phyloP scores from a whole-genome alignment of 345 rosid species.

The Salix arbutifolia region DNA sequence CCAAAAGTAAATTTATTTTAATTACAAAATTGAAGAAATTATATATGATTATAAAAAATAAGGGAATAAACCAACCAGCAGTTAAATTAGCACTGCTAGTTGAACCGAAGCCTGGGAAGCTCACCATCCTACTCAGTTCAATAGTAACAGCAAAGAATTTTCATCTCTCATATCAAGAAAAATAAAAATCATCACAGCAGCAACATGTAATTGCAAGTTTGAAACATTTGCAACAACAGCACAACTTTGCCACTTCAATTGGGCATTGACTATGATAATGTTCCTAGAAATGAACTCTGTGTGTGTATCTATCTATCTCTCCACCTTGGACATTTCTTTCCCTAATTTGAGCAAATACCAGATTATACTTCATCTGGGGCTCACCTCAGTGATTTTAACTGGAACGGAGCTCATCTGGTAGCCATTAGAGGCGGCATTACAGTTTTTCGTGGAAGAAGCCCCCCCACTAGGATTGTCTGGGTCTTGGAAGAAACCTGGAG shows the following conservation, averaged over 20 bases:
- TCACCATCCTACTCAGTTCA: neutral
- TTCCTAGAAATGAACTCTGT: neutral
- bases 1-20: neutral
- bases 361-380: constrained; percentile 42
- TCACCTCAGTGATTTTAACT: constrained; percentile 47
- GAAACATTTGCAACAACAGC: neutral
- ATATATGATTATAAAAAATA: too few relatives aligned
- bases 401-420: constrained; percentile 49
- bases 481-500: constrained; percentile 58
- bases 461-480: constrained; percentile 12
- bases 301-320: neutral
- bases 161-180: neutral
- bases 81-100: neutral
- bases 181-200: too few relatives aligned
- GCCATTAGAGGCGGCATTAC: constrained; percentile 24
- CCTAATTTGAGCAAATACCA: neutral
- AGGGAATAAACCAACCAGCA: too few relatives aligned
- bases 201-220: neutral
- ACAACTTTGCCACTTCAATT: neutral
- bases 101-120: neutral
- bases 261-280: neutral
- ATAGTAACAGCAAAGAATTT: neutral
- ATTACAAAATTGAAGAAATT: too few relatives aligned
- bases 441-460: constrained; percentile 29
- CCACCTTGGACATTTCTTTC: neutral